A percentile compares a stretch with the other conserved stretches of the same genome.
These are phyloP conservation scores for Colletotrichum sp. DNA, from an alignment of 2,329 filamentous ascomycete genomes.

Conservation along the genomic window DNA sequence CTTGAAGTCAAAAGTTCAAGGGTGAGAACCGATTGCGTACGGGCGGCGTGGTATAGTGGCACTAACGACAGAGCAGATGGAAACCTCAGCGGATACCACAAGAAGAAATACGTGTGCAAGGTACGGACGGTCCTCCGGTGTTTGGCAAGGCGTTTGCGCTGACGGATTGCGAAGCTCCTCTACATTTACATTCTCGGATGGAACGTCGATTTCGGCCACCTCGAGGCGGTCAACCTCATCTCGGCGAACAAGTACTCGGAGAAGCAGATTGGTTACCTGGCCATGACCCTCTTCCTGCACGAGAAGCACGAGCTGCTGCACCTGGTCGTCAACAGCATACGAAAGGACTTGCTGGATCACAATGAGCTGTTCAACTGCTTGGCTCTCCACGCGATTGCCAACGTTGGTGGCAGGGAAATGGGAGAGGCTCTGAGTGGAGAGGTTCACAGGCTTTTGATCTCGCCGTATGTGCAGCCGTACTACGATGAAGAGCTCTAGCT, in stretches of 20 bases:
- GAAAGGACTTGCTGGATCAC: slow-evolving; percentile 91
- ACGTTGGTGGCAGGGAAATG: slow-evolving; percentile 96
- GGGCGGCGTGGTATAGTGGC: background rate
- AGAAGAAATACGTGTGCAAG: slow-evolving; percentile 99
- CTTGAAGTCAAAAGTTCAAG: slow-evolving; percentile 87
- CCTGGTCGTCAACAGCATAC: slow-evolving; percentile 96
- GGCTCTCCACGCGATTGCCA: slow-evolving; percentile 95
- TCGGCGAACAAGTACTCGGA: slow-evolving; percentile 97
- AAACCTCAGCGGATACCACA: slow-evolving; percentile 93
- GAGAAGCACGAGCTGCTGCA: slow-evolving; percentile 96
- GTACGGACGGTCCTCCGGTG: slow-evolving; percentile 39
- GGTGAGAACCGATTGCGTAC: slow-evolving; percentile 43
- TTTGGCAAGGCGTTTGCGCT: slow-evolving; percentile 21
- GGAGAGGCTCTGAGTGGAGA: slow-evolving; percentile 91
- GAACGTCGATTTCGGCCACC: slow-evolving; percentile 98
- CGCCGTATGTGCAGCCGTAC: slow-evolving; percentile 69
- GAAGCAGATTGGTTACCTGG: slow-evolving; percentile 98
- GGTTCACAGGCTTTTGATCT: slow-evolving; percentile 92
- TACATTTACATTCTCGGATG: slow-evolving; percentile 99
- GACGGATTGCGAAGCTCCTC: slow-evolving; percentile 65
- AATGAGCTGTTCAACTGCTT: slow-evolving; percentile 98
- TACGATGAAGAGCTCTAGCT: background rate
- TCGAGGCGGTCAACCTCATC: slow-evolving; percentile 97
- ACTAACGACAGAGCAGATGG: slow-evolving; percentile 63
- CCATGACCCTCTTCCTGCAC: slow-evolving; percentile 95